Evolutionary conservation across 345 rosid species (phyloP), one percentile per base, ranked within the genome.

Genomic region (Erodium maritimum): DNA sequence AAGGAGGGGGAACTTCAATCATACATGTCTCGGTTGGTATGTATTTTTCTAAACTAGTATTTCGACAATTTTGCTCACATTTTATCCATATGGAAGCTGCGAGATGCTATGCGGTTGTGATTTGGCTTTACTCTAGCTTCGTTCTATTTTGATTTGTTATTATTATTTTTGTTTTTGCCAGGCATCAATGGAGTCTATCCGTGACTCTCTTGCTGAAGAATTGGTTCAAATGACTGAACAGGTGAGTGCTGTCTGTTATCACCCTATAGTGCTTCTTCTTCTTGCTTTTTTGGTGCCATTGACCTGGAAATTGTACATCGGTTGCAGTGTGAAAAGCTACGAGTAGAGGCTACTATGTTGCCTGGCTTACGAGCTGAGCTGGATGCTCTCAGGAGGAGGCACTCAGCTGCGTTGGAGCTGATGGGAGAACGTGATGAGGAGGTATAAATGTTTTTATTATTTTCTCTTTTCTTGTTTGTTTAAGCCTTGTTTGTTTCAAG

Each of bases 351-450:
- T 37, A 76, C 78, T 19, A 66, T 58, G 59, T 69, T 94, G 61
- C 96, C 97, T 54, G 86, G 96, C 22, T 64, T 90, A 65, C 80
- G 76, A 56, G 99, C 93, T 58, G 99, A 94, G 79, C 80, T 90
- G 34, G 97, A 94, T 66, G 96, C 93, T 55, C 74, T 94, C 51
- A 85, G 99, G 74, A 77, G 82, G 73, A 82, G 97, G 70, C 99
- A 94, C 74, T 67, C 97, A 19, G 96, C 97, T 65, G 97, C 99
- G 0, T 70, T 94, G 75, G 99, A 94, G 80, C 83, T 87, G 67
- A 94, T 90, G 97, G 99, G 99, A 55, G 99, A 94, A 71, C 96
- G 95, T 58, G 99, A 94, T 46, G 99, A 94, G 77, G 99, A 90
- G 93, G 99, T 94, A 83, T 45, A 57, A 22, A 52, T 48, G 14